phyloP scores from a whole-genome alignment of 768 basidiomycete species.

The Lactarius pseudohatsudake region DNA sequence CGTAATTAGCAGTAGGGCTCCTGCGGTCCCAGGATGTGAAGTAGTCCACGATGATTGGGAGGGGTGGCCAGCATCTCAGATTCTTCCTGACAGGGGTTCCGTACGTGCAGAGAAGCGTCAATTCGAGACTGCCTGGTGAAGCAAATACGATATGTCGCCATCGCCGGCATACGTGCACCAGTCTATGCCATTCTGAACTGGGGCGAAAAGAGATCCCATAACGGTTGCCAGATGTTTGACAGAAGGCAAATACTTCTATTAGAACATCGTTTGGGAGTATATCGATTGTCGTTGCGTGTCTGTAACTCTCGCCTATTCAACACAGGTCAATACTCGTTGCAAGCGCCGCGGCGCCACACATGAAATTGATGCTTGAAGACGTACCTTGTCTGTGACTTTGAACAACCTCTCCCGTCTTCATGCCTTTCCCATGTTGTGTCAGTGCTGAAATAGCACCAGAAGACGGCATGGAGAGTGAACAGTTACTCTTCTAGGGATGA shows the following conservation, averaged over 20 bases:
- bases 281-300: background rate
- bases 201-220: background rate
- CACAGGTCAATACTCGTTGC: background rate
- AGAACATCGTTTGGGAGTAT: background rate
- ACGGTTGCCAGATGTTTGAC: background rate
- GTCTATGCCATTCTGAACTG: background rate
- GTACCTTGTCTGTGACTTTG: background rate
- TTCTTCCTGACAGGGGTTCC: background rate
- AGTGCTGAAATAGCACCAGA: background rate
- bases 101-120: background rate
- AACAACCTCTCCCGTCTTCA: background rate
- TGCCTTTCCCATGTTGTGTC: background rate
- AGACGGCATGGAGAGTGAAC: background rate
- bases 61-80: background rate
- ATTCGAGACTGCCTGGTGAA: background rate
- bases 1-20: background rate
- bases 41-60: background rate
- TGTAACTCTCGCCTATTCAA: background rate
- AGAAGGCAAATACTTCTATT: background rate
- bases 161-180: background rate
- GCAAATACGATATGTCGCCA: background rate
- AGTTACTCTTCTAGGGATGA: background rate
- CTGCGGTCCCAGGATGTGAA: background rate
- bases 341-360: background rate
- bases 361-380: background rate